Conservation (phyloP, 441 rosid genomes). For the Capsella rubella region DNA sequence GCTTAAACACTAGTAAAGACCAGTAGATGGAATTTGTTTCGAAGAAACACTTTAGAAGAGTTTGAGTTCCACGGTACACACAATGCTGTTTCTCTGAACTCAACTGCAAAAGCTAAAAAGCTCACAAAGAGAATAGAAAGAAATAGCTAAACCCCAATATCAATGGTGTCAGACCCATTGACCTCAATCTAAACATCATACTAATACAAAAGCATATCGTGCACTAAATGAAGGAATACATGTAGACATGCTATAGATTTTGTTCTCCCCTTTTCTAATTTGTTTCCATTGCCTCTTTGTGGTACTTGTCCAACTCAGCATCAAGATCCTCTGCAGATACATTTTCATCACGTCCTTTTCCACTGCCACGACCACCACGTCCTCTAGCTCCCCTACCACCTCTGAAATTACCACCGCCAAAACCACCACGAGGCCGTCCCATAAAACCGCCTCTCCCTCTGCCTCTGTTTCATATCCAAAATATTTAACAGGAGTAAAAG, state of each 20-base stretch:
- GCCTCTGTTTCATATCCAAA: conserved; percentile 42
- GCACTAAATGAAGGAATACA: conserved; percentile 38
- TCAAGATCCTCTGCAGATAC: conserved; percentile 66
- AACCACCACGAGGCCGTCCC: conserved; percentile 53
- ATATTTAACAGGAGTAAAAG: not conserved
- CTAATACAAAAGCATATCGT: conserved; percentile 39
- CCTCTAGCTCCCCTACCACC: conserved; percentile 51
- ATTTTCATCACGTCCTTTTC: conserved; percentile 52
- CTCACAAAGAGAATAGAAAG: conserved; percentile 17
- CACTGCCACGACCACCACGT: conserved; percentile 53
- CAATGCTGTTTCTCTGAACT: conserved; percentile 24
- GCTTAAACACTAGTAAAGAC: conserved; percentile 12
- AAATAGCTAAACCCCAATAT: conserved; percentile 19
- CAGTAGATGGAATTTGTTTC: conserved; percentile 7
- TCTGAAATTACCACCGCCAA: conserved; percentile 44
- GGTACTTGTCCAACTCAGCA: conserved; percentile 67
- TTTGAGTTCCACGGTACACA: conserved; percentile 28
- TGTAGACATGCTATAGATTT: conserved; percentile 5
- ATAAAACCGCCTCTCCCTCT: conserved; percentile 51
- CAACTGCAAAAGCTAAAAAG: conserved; percentile 19
- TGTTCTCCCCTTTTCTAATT: conserved; percentile 27
- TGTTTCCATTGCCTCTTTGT: conserved; percentile 56
- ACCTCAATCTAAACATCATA: conserved; percentile 42
- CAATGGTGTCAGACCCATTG: conserved; percentile 26
- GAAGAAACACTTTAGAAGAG: conserved; percentile 13